Percentiles rank a stretch among this genome's conserved stretches.
Conservation (phyloP, 2,329 filamentous ascomycete species). For the Aspergillus brunneoviolaceus region DNA sequence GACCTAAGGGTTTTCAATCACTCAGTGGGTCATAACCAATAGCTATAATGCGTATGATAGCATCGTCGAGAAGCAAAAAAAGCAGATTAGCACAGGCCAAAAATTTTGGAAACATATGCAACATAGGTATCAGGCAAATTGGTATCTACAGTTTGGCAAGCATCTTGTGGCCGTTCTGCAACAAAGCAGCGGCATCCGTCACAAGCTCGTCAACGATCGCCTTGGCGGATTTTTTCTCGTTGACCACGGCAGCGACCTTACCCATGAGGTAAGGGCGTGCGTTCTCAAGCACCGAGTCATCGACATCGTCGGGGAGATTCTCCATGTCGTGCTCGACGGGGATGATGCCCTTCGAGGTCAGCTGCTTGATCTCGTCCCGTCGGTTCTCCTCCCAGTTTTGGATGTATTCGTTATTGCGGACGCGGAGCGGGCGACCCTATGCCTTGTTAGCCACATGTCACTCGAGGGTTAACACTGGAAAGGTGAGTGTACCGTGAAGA, state of each 20-base stretch:
- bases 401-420: conserved; percentile 92
- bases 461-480: not conserved
- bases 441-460: conserved; percentile 17
- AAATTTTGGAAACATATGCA: not conserved
- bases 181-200: conserved; percentile 68
- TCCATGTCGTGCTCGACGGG: conserved; percentile 95
- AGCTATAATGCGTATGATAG: not conserved
- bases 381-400: conserved; percentile 95
- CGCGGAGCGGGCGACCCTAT: conserved; percentile 81
- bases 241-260: conserved; percentile 90
- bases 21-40: not conserved
- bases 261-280: conserved; percentile 93
- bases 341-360: conserved; percentile 84
- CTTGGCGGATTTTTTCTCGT: conserved; percentile 89
- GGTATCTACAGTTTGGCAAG: conserved; percentile 66
- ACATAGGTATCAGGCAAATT: conserved; percentile 10
- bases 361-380: conserved; percentile 82
- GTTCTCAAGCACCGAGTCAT: conserved; percentile 88
- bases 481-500: conserved; percentile 69
- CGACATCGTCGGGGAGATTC: conserved; percentile 68
- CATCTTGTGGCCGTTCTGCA: conserved; percentile 67
- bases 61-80: not conserved
- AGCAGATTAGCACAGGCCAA: not conserved
- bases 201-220: conserved; percentile 94
- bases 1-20: not conserved